These are phyloP conservation scores for Chaetomium fimeti DNA, from an alignment of 495 filamentous ascomycete genomes.

Conservation along the genomic window DNA sequence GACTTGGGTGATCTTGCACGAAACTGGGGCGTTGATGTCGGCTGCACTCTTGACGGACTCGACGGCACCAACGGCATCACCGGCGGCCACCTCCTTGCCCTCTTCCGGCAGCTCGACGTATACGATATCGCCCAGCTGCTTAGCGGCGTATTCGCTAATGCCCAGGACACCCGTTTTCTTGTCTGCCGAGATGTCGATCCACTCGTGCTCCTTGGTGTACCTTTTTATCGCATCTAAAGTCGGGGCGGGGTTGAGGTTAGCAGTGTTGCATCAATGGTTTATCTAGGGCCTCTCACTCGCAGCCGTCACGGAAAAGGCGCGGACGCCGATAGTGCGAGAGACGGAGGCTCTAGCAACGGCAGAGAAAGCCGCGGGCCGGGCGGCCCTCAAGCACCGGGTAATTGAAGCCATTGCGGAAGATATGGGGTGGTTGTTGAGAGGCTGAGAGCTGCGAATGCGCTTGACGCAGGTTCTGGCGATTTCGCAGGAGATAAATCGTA, in stretches of 20 bases:
- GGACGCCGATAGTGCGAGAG: conserved; percentile 34
- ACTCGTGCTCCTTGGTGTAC: conserved; percentile 98
- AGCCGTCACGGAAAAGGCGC: conserved; percentile 46
- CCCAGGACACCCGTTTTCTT: conserved; percentile 71
- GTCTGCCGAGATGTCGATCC: conserved; percentile 82
- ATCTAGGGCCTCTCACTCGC: conserved; percentile 37
- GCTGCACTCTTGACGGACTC: conserved; percentile 98
- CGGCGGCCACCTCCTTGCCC: conserved; percentile 60
- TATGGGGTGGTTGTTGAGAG: conserved; percentile 8
- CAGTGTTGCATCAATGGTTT: conserved; percentile 2
- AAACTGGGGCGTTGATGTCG: conserved; percentile 87
- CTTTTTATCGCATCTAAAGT: conserved; percentile 63
- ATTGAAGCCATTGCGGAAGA: conserved; percentile 49
- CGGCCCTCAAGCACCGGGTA: conserved; percentile 46
- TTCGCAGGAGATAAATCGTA: conserved; percentile 22
- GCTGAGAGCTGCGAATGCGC: conserved; percentile 6
- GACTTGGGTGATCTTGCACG: conserved; percentile 67
- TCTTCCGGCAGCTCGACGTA: conserved; percentile 85
- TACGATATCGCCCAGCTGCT: conserved; percentile 91
- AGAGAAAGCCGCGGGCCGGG: conserved; percentile 43
- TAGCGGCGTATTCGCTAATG: conserved; percentile 86
- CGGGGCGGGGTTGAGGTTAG: conserved; percentile 10
- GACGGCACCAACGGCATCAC: conserved; percentile 86
- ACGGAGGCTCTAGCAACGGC: conserved; percentile 39
- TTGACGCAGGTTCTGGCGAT: neutral